Evolutionary conservation across 495 filamentous ascomycete species (phyloP), one percentile per base, ranked within the genome.

Genomic region (Lepraria neglecta): DNA sequence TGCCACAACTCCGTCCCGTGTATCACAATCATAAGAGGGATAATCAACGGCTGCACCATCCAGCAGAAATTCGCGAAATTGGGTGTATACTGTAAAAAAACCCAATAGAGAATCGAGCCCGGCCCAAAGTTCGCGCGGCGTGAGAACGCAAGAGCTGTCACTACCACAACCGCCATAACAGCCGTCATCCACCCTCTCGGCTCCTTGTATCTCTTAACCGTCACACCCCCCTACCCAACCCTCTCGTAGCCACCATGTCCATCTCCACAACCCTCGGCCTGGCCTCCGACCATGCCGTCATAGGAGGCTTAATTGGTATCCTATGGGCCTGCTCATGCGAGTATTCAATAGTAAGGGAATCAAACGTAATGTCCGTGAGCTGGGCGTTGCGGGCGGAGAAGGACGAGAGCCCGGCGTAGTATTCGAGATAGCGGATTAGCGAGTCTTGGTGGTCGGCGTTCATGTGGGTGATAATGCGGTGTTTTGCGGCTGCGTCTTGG

Each of bases 381-480:
- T 74, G 67, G 9, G 84, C 82, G 55, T 78, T 69, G 61, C 79
- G 70, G 53, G 78, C 71, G 35, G 76, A 71, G 30, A 68, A 67
- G 9, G 77, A 68, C 48, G 81, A 76, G 42, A 86, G 69, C 7
- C 72, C 62, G 65, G 66, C 71, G 78, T 80, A 87, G 71, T 86
- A 78, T 62, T 80, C 76, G 0, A 91, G 79, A 73, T 88, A 91
- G 61, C 85, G 79, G 46, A 73, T 68, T 17, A 94, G 77, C 33
- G 87, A 86, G 64, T 78, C 76, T 64, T 73, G 71, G 73, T 92
- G 89, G 76, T 90, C 85, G 44, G 75, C 76, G 76, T 92, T 92
- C 88, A 94, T 91, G 77, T 94, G 89, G 33, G 78, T 76, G 68
- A 87, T 80, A 67, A 90, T 87, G 69, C 86, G 84, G 44, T 77